Base-by-base conservation (phyloP, 768 basidiomycete genomes). In the Russula olivacea region DNA sequence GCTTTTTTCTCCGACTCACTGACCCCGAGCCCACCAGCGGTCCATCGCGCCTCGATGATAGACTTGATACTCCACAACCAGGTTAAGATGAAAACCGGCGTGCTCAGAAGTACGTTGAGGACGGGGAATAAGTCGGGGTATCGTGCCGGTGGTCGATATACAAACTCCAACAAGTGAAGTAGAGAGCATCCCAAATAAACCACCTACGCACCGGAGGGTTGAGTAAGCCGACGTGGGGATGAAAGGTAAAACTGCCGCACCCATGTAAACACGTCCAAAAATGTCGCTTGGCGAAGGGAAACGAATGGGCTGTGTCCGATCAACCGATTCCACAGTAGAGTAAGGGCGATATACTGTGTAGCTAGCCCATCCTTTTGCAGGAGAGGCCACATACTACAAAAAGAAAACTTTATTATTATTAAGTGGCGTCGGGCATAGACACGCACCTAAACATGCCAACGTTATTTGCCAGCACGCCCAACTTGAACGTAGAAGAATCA, bases 41-140 rank as follows among this genome's bases (percentile, higher is more conserved):
- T 89, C 94, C 93, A 96, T 10, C 83, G 78, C 41, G 86, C 86
- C 69, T 95, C 86, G 25, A 93, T 71, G 23, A 88, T 82, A 52
- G 89, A 86, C 67, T 86, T 88, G 72, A 93, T 84, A 55, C 89
- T 91, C 93, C 93, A 97, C 17, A 93, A 70, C 91, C 91, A 98
- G n/a, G 83, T 79, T 32, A 91, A 72, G 8, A 78, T 81, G 71
- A 98, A 96, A 19, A 96, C 84, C 1, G 85, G 87, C 1, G 87
- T 88, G 70, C 87, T 85, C 50, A 94, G 71, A 17, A 93, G 80
- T 3, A 93, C 85, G 72, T 97, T 98, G 43, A 93, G 76, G 0
- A 95, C 92, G 0, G 88, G 76, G 71, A 83, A 97, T 45, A 97
- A 73, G 72, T 96, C 92, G 0, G 92, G 95, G 66, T 92, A 89